A percentile compares a stretch with the other conserved stretches of the same genome.
Conservation (phyloP, 352 stramenopile species). For the Phytophthora agathidicida region DNA sequence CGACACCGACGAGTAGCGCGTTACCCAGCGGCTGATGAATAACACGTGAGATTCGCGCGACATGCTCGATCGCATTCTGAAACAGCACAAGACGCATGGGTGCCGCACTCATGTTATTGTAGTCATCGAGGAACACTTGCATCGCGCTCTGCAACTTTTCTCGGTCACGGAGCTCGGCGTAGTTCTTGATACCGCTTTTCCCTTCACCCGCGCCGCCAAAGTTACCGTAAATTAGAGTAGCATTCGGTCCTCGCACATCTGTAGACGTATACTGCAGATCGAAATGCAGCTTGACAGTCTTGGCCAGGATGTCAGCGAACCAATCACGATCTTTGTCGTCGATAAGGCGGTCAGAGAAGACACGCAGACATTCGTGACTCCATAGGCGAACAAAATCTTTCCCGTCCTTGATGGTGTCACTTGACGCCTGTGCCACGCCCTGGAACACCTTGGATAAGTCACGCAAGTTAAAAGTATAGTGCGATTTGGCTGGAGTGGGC, state of each 20-base stretch:
- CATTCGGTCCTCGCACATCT: conserved; percentile 60
- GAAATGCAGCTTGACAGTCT: conserved; percentile 82
- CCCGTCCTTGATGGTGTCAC: conserved; percentile 80
- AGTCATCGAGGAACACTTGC: conserved; percentile 94
- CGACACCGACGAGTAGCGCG: conserved; percentile 93
- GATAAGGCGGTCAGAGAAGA: conserved; percentile 93
- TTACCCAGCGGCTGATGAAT: conserved; percentile 95
- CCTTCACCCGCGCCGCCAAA: conserved; percentile 72
- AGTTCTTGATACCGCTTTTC: conserved; percentile 74
- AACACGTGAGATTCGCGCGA: conserved; percentile 92
- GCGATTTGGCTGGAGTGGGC: conserved; percentile 92
- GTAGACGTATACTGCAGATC: conserved; percentile 73
- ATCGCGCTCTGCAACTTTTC: conserved; percentile 82
- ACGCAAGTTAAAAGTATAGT: conserved; percentile 96
- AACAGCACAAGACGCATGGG: conserved; percentile 96
- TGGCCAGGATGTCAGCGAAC: conserved; percentile 78
- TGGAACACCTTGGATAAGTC: conserved; percentile 95
- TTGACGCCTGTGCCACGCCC: conserved; percentile 85
- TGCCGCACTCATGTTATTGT: conserved; percentile 95
- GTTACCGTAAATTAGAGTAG: conserved; percentile 89
- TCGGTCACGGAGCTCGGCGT: conserved; percentile 90
- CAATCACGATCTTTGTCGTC: conserved; percentile 88
- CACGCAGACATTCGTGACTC: conserved; percentile 92
- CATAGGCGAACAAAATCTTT: conserved; percentile 90
- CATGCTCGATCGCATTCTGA: conserved; percentile 94